Conservation (phyloP, 2,329 filamentous ascomycete species). For the Xenoacremonium recifei region DNA sequence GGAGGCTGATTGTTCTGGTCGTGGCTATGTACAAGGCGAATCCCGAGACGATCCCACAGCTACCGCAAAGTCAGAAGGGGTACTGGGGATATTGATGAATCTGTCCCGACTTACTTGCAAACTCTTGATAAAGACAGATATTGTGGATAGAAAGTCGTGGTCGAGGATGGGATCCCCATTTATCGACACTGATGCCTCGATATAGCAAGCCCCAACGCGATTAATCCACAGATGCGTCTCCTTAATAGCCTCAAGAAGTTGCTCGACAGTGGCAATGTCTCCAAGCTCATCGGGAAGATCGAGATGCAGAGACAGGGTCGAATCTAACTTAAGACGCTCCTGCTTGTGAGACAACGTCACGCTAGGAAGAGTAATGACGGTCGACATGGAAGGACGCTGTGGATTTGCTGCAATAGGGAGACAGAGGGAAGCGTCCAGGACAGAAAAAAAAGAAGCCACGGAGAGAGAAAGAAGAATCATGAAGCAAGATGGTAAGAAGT, state of each 20-base stretch:
- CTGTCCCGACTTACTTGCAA: conserved; percentile 33
- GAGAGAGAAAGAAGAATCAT: too few relatives aligned
- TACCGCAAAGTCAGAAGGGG: conserved; percentile 8
- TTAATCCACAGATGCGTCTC: conserved; percentile 32
- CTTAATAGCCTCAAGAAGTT: conserved; percentile 22
- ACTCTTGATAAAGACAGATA: conserved; percentile 18
- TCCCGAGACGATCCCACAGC: conserved; percentile 31
- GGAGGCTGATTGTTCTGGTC: conserved; percentile 6
- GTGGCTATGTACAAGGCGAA: conserved; percentile 25
- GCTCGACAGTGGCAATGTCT: conserved; percentile 13
- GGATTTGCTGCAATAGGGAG: too few relatives aligned
- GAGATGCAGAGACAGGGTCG: conserved; percentile 26
- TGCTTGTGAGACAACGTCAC: conserved; percentile 20
- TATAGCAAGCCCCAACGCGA: conserved; percentile 27
- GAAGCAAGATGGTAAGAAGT: too few relatives aligned
- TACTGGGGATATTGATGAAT: too few relatives aligned
- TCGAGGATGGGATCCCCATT: conserved; percentile 17
- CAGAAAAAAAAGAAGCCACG: too few relatives aligned
- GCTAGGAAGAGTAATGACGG: conserved; percentile 22
- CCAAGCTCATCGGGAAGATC: conserved; percentile 16
- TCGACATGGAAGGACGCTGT: too few relatives aligned
- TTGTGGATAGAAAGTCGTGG: conserved; percentile 2
- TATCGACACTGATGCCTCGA: conserved; percentile 26
- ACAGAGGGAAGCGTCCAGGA: too few relatives aligned
- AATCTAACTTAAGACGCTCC: conserved; percentile 21